These are phyloP conservation scores for Athelia psychrophila DNA, from an alignment of 1,284 basidiomycete species.

Conservation along the genomic window DNA sequence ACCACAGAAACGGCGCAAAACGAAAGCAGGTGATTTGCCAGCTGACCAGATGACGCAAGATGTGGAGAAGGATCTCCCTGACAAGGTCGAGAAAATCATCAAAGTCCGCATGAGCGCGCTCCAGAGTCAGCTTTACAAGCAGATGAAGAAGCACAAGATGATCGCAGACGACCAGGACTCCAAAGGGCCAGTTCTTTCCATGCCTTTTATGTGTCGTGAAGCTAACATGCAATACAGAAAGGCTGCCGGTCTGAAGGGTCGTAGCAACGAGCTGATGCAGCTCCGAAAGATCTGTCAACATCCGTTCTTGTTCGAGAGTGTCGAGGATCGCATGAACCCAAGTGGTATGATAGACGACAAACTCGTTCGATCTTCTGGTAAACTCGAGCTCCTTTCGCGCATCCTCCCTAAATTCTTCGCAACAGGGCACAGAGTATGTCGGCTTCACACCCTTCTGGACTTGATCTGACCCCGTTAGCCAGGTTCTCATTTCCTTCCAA, in stretches of 20 bases:
- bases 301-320: conserved; percentile 94
- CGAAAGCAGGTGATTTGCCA: conserved; percentile 51
- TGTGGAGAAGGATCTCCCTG: conserved; percentile 95
- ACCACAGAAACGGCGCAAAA: conserved; percentile 78
- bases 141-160: conserved; percentile 98
- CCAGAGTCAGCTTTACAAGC: conserved; percentile 94
- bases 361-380: conserved; percentile 87
- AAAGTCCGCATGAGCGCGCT: conserved; percentile 96
- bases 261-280: conserved; percentile 99
- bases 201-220: conserved; percentile 2
- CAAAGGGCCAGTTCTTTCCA: conserved; percentile 54
- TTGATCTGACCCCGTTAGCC: conserved; percentile 4
- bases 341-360: conserved; percentile 81
- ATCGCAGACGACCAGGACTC: conserved; percentile 83
- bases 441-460: neutral
- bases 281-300: conserved; percentile 99
- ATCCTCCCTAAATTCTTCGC: conserved; percentile 94
- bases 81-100: conserved; percentile 99
- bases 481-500: conserved; percentile 99
- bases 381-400: conserved; percentile 93
- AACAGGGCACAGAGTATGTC: conserved; percentile 83
- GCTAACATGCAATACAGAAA: conserved; percentile 42
- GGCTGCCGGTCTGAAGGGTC: conserved; percentile 75
- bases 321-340: conserved; percentile 91
- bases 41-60: conserved; percentile 99